Conservation (phyloP, 2,329 filamentous ascomycete genomes). For the Lachnellula hyalina region DNA sequence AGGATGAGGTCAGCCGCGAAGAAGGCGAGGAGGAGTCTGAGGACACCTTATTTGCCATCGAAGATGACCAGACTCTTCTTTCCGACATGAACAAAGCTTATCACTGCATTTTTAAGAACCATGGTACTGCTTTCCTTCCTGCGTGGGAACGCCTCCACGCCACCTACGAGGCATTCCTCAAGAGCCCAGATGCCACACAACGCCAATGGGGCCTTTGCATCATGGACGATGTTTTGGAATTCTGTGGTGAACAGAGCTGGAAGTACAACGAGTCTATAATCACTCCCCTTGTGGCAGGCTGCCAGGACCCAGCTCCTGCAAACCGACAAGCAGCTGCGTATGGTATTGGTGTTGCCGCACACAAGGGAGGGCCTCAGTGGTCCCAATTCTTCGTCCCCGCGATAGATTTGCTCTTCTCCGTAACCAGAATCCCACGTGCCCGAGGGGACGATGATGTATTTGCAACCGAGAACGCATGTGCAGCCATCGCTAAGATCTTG, state of each 20-base stretch:
- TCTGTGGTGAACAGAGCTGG: slow-evolving; percentile 85
- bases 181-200: slow-evolving; percentile 78
- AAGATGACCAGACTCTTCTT: slow-evolving; percentile 92
- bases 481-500: slow-evolving; percentile 93
- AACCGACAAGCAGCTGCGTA: slow-evolving; percentile 96
- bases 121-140: slow-evolving; percentile 76
- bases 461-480: slow-evolving; percentile 94
- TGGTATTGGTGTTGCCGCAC: slow-evolving; percentile 90
- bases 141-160: slow-evolving; percentile 81
- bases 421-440: slow-evolving; percentile 73
- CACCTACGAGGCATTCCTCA: slow-evolving; percentile 82
- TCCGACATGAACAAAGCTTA: slow-evolving; percentile 99
- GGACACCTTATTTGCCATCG: slow-evolving; percentile 82
- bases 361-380: slow-evolving; percentile 84
- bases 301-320: slow-evolving; percentile 78
- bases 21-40: slow-evolving; percentile 88
- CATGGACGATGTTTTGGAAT: slow-evolving; percentile 96
- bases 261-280: slow-evolving; percentile 83
- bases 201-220: slow-evolving; percentile 99
- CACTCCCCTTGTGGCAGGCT: slow-evolving; percentile 78
- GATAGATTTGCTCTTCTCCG: slow-evolving; percentile 78
- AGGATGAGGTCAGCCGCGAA: slow-evolving; percentile 65
- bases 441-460: slow-evolving; percentile 91
- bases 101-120: slow-evolving; percentile 98
- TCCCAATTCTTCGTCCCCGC: slow-evolving; percentile 78